phyloP scores from a whole-genome alignment of 805 yeast genomes.

The Clavispora carvajalis region DNA sequence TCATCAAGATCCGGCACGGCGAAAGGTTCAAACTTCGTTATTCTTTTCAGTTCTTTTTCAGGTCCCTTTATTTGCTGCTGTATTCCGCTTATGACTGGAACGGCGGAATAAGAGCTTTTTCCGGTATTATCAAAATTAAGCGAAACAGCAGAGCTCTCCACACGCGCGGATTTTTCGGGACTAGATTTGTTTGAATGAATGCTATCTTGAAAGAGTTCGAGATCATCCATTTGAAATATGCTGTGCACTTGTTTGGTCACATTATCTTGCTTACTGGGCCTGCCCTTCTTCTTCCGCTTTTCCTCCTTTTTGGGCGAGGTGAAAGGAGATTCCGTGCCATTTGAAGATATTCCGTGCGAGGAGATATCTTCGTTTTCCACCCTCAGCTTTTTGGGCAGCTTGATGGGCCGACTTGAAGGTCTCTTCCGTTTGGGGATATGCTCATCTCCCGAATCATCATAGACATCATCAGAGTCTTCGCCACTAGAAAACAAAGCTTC shows the following conservation, averaged over 20 bases:
- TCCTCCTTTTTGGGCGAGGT: background rate
- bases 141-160: constrained; percentile 1
- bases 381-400: background rate
- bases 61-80: constrained; percentile 6
- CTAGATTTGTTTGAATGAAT: constrained; percentile 1
- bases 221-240: constrained; percentile 32
- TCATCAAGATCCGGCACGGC: constrained; percentile 26
- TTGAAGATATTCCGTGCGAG: background rate
- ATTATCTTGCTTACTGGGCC: constrained; percentile 14
- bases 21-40: constrained; percentile 22
- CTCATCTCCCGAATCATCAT: constrained; percentile 3
- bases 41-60: background rate
- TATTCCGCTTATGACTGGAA: constrained; percentile 24
- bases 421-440: background rate
- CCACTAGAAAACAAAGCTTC: background rate
- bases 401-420: constrained; percentile 1
- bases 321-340: background rate
- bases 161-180: background rate
- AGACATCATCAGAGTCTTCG: constrained; percentile 5
- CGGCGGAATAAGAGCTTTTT: constrained; percentile 9
- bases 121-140: constrained; percentile 17
- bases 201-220: constrained; percentile 19
- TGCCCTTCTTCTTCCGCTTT: constrained; percentile 5
- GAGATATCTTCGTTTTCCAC: background rate
- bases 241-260: constrained; percentile 22